Conservation (phyloP, 2,329 filamentous ascomycete species). For the Neonectria faginata region DNA sequence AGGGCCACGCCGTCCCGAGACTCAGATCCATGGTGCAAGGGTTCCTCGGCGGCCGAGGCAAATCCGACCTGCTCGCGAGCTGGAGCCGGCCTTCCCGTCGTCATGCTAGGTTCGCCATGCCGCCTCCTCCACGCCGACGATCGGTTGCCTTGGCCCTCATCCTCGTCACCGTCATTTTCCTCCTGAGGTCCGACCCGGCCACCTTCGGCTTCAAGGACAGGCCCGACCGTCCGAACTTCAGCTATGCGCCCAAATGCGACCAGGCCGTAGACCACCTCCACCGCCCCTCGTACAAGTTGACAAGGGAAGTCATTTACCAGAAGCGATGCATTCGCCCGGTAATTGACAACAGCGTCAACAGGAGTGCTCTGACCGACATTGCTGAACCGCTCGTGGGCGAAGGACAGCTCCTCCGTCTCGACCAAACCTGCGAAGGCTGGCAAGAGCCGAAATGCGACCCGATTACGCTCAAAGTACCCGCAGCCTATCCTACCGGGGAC, state of each 20-base stretch:
- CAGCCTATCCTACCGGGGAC: conserved; percentile 54
- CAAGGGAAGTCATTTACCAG: conserved; percentile 57
- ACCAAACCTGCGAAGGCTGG: conserved; percentile 43
- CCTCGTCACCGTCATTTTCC: conserved; percentile 14
- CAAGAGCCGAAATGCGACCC: conserved; percentile 52
- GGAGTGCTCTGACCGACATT: conserved; percentile 53
- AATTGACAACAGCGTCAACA: conserved; percentile 49
- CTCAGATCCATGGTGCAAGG: conserved; percentile 4
- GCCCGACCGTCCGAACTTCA: conserved; percentile 39
- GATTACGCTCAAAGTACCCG: conserved; percentile 60
- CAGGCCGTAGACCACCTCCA: conserved; percentile 48
- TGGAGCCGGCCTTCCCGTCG: conserved; percentile 26
- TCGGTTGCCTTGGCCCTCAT: conserved; percentile 17
- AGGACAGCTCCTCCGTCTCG: conserved; percentile 47
- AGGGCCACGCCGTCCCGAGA: neutral
- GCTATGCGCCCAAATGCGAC: conserved; percentile 40
- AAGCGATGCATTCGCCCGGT: conserved; percentile 58
- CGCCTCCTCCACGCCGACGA: conserved; percentile 25
- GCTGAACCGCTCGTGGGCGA: conserved; percentile 52
- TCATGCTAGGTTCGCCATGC: conserved; percentile 18
- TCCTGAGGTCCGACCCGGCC: conserved; percentile 30
- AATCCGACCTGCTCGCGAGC: conserved; percentile 17
- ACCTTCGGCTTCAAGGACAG: conserved; percentile 38
- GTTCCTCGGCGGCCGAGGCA: conserved; percentile 21
- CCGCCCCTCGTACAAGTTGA: conserved; percentile 50